phyloP scores from a whole-genome alignment of 139 green algal species.

The Trebouxia sp. region DNA sequence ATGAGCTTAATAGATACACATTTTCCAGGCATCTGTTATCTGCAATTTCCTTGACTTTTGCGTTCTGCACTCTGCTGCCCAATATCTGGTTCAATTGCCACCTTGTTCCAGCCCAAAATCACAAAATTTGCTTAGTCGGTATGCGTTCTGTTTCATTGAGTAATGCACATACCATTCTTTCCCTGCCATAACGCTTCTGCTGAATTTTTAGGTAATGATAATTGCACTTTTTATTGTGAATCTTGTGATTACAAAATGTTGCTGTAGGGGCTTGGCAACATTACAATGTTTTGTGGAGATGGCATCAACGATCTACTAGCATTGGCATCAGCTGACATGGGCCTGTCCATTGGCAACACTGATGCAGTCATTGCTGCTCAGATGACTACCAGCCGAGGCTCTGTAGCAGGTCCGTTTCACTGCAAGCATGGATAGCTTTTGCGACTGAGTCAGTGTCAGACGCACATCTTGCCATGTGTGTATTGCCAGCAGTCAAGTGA shows the following conservation, averaged over 20 bases:
- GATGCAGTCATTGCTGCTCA: background rate
- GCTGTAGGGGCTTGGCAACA: background rate
- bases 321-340: background rate
- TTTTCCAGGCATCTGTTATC: no score
- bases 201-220: background rate
- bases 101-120: no score
- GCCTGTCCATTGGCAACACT: background rate
- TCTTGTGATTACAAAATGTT: no score
- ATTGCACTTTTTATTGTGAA: background rate
- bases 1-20: no score
- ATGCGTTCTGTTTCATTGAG: no score
- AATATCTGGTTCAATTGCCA: no score
- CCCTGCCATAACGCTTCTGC: background rate
- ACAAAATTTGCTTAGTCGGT: no score
- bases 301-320: background rate
- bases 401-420: background rate
- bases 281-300: background rate
- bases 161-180: no score
- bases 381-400: background rate
- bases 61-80: no score
- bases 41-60: no score
- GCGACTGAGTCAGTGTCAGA: background rate
- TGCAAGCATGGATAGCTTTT: background rate
- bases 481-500: no score
- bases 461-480: no score